Base-by-base conservation (phyloP, 352 stramenopile genomes). In the Globisporangium orthogonon region DNA sequence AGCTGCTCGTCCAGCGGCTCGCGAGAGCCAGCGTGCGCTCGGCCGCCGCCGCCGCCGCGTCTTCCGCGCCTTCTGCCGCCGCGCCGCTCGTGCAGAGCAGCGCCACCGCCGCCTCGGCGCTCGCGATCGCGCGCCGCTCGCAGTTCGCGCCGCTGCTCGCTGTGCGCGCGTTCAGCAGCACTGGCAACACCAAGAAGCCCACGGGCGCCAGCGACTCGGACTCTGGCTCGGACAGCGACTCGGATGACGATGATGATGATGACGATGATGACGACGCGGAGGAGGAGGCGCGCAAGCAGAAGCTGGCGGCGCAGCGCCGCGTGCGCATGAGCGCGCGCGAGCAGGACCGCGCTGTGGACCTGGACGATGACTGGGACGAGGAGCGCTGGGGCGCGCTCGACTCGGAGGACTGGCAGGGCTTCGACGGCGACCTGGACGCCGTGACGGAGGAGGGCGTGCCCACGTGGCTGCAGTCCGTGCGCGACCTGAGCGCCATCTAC, bases 401-500 rank as follows among this genome's bases (percentile, higher is more conserved):
- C 65, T 83, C 75, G 50, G 76, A 86, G 35, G 76, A 89, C 57
- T 91, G 82, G 82, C 75, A 86, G 60, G 84, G 84, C 7, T 94
- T 94, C 56, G 78, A 89, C 23, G 84, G 84, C 23, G 65, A 94
- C 55, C 65, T 92, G 6, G 84, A 92, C 53, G 82, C 70, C 28
- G 67, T 89, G 65, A 94, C 81, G 2, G 73, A 78, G 17, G 79
- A 92, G 18, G 84, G 84, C 50, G 83, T 90, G 18, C 82, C 84
- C 28, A 88, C 66, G 63, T 94, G 84, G 84, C 73, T 94, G 53
- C 73, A 91, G 67, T 89, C 84, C 0, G 77, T 91, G 52, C 84
- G 84, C 52, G 75, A 89, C 61, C 74, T 92, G 59, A 70, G 74
- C 35, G 75, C 54, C 39, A 77, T 89, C 43, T 69, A 83, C 54